Evolutionary conservation across 306 rosid genomes (phyloP).

Genomic region (Alnus rubra): DNA sequence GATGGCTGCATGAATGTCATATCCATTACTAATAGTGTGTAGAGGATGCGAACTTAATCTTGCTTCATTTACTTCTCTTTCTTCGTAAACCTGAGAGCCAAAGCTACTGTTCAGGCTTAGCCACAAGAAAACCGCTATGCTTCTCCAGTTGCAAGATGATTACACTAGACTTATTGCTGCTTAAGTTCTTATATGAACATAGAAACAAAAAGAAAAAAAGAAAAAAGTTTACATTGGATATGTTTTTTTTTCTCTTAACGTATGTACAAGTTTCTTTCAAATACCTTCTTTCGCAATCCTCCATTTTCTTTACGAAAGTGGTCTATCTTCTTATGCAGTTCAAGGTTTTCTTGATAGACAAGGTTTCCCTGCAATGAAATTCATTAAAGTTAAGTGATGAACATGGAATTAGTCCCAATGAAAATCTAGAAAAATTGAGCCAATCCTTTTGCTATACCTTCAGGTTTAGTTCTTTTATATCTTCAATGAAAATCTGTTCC

Average conservation of each 20-base stretch:
- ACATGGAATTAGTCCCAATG: constrained; percentile 7
- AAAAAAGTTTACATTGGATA: background rate
- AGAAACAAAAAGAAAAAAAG: background rate
- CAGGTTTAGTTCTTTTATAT: constrained; percentile 47
- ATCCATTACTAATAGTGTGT: constrained; percentile 40
- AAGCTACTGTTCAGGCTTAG: constrained; percentile 27
- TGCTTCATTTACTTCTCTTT: constrained; percentile 37
- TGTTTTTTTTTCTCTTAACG: background rate
- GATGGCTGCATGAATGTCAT: constrained; percentile 49
- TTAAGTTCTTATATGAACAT: background rate
- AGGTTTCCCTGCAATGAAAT: constrained; percentile 51
- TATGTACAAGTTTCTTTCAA: background rate
- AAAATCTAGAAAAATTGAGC: constrained; percentile 15
- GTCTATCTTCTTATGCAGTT: constrained; percentile 53
- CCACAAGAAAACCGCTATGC: constrained; percentile 17
- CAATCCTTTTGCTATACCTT: constrained; percentile 36
- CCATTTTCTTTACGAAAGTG: constrained; percentile 50
- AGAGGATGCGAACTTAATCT: constrained; percentile 38
- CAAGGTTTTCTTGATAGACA: constrained; percentile 51
- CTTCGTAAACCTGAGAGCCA: constrained; percentile 52
- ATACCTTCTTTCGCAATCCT: constrained; percentile 61
- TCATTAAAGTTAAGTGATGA: constrained; percentile 23
- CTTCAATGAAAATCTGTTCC: constrained; percentile 52
- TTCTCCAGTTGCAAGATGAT: constrained; percentile 23
- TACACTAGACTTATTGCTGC: background rate